These are phyloP conservation scores for Rosellinia necatrix DNA, from an alignment of 2,329 filamentous ascomycete genomes.

Conservation along the genomic window DNA sequence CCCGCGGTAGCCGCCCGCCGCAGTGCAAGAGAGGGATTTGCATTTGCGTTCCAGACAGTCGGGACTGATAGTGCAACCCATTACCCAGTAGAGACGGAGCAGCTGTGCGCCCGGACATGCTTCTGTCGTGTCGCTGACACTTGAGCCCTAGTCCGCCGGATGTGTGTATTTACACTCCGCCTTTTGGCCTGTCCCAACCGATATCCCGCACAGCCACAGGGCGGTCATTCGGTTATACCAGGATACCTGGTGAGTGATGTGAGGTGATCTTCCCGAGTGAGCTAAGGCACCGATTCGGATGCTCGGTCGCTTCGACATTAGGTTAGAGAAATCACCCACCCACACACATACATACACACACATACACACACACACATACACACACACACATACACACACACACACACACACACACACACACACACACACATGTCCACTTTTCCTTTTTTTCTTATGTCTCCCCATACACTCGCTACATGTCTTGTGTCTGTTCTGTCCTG, in stretches of 20 bases:
- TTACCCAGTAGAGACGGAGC: background rate
- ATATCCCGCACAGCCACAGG: slow-evolving; percentile 11
- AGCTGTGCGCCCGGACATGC: slow-evolving; percentile 6
- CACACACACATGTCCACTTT: too few relatives aligned
- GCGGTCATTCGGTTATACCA: background rate
- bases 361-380: too few relatives aligned
- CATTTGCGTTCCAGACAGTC: slow-evolving; percentile 23
- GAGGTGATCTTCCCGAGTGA: slow-evolving; percentile 9
- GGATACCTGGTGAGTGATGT: background rate
- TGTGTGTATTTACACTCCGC: slow-evolving; percentile 13
- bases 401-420: too few relatives aligned
- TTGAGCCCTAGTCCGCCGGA: background rate
- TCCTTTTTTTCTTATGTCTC: too few relatives aligned
- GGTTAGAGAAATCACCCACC: background rate
- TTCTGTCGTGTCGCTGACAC: slow-evolving; percentile 10
- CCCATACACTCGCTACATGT: too few relatives aligned
- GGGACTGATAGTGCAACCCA: slow-evolving; percentile 24
- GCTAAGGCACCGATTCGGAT: background rate
- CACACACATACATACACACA: too few relatives aligned
- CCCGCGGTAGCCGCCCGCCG: slow-evolving; percentile 25
- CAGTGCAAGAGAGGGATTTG: slow-evolving; percentile 15
- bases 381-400: too few relatives aligned
- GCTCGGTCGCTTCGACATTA: too few relatives aligned
- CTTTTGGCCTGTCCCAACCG: slow-evolving; percentile 15
- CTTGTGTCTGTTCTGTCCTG: slow-evolving; percentile 9